Evolutionary conservation across 2,329 filamentous ascomycete species (phyloP), one percentile per base, ranked within the genome.

Genomic region (Cladosporium sp.): DNA sequence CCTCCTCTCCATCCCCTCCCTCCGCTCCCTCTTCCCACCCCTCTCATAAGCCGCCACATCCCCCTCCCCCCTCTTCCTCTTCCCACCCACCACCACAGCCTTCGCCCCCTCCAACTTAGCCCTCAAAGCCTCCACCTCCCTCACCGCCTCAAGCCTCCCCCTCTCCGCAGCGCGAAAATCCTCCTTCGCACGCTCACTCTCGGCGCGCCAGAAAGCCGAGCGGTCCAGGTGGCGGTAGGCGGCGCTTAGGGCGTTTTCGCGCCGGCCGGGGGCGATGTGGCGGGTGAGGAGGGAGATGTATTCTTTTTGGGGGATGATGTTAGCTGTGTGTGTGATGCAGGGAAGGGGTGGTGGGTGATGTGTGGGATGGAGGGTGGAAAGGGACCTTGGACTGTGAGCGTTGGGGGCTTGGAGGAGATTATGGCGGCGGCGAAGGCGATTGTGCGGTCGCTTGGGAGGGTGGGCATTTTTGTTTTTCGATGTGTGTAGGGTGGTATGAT

Each of bases 321-420:
- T 8, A 45, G 35, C 39, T 16, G 32, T 8, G 3, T 2, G 12
- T 20, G 25, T 27, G 22, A 9, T 27, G 22, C 9, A 5, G 11
- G 13, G 7, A 27, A 3, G 33, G 6, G 2, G 30, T 35, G 11
- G 22, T 9, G 22, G 22, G 22, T 27, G 22, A 18, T 30, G 8
- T 9, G 15, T 38, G 30, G 16, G 29, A 18, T 15, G 18, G 35
- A 25, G 9, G 5, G 22, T n/a, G 13, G 16, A 32, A 29, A 8
- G n/a, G 32, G 4, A 56, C 60, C 61, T 62, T 61, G 60, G 3
- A 69, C 57, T 2, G 60, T 55, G 15, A 66, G 50, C 0, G 58
- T 61, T 4, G 53, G 38, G 4, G 72, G 71, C 50, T 71, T 74
- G 2, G 63, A 62, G 18, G 59, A 60, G n/a, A 72, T 53, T 25